Evolutionary conservation across 2,329 filamentous ascomycete species (phyloP).

Genomic region (Claviceps sp.): DNA sequence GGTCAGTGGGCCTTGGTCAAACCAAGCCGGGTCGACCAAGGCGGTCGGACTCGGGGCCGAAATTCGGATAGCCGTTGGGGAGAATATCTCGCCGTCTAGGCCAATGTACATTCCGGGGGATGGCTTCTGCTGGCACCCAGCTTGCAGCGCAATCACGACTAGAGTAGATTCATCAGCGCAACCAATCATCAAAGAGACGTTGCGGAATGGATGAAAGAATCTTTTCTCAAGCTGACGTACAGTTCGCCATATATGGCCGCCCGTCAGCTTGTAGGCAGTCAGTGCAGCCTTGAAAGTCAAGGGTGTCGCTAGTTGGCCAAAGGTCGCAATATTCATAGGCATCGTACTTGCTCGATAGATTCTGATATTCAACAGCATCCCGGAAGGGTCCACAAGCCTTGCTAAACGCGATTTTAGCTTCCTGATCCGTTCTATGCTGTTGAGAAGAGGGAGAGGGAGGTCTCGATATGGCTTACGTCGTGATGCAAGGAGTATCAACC

Average conservation of each 20-base stretch:
- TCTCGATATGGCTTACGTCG: constrained; percentile 26
- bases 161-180: background rate
- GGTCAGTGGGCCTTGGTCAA: constrained; percentile 30
- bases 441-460: background rate
- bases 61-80: constrained; percentile 30
- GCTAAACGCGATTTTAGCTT: constrained; percentile 20
- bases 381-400: constrained; percentile 38
- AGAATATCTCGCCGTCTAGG: constrained; percentile 39
- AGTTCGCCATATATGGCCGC: constrained; percentile 37
- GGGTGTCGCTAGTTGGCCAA: constrained; percentile 28
- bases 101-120: constrained; percentile 32
- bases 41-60: constrained; percentile 32
- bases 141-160: constrained; percentile 39
- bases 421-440: background rate
- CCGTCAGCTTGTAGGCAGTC: constrained; percentile 29
- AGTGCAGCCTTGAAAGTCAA: constrained; percentile 27
- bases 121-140: constrained; percentile 42
- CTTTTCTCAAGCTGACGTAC: constrained; percentile 19
- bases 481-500: constrained; percentile 35
- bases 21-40: constrained; percentile 26
- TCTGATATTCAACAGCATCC: constrained; percentile 33
- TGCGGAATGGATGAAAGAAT: background rate
- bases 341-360: constrained; percentile 30
- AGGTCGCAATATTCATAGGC: constrained; percentile 40
- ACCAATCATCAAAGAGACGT: background rate